These are phyloP conservation scores for Colletotrichum sp. DNA, from an alignment of 2,329 filamentous ascomycete species.

Conservation along the genomic window DNA sequence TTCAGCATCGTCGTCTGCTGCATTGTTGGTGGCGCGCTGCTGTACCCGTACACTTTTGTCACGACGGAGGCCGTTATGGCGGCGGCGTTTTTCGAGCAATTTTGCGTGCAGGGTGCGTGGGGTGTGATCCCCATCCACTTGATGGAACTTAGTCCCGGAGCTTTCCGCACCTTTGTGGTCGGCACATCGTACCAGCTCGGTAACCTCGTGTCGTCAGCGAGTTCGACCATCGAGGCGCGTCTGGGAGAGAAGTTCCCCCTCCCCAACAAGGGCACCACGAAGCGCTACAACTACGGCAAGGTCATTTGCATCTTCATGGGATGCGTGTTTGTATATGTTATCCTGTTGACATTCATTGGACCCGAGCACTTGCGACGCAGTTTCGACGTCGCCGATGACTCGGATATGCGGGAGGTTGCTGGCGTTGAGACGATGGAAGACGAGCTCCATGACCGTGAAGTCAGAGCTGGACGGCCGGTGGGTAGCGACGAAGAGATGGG, in stretches of 20 bases:
- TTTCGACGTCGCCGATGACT: constrained; percentile 55
- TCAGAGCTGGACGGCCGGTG: not conserved
- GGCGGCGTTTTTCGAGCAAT: constrained; percentile 84
- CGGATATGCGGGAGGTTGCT: constrained; percentile 51
- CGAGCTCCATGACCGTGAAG: not conserved
- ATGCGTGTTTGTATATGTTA: constrained; percentile 73
- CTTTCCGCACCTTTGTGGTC: constrained; percentile 76
- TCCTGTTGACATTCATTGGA: constrained; percentile 67
- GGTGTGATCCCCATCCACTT: constrained; percentile 78
- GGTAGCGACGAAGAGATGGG: constrained; percentile 9
- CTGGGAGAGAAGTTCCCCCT: constrained; percentile 79
- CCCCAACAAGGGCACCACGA: constrained; percentile 51
- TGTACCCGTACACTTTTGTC: constrained; percentile 84
- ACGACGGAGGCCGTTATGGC: constrained; percentile 70
- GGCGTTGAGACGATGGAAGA: constrained; percentile 38
- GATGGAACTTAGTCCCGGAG: constrained; percentile 76
- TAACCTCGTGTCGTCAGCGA: constrained; percentile 73
- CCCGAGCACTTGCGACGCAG: constrained; percentile 57
- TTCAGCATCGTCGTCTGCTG: constrained; percentile 71
- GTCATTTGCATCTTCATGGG: constrained; percentile 94
- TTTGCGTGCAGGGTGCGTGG: constrained; percentile 80
- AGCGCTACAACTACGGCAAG: constrained; percentile 75
- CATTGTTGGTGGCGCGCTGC: constrained; percentile 71
- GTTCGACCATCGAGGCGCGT: constrained; percentile 76
- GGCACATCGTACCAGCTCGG: constrained; percentile 79